Evolutionary conservation across 208 protist genomes (phyloP).

Genomic region (Trichomonas tenax): DNA sequence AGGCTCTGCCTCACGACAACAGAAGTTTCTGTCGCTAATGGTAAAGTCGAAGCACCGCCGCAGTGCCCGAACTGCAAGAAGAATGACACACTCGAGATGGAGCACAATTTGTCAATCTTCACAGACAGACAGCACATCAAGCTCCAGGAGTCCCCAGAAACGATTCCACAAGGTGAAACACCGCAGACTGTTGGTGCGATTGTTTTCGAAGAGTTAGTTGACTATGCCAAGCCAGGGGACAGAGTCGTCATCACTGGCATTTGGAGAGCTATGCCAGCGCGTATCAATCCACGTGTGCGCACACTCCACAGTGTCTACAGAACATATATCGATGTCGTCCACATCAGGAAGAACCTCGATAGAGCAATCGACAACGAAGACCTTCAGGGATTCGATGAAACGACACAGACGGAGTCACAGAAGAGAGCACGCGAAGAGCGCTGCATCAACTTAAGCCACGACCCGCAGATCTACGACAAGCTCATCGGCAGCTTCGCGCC

Average conservation of each 20-base stretch:
- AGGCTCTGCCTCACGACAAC: slow-evolving; percentile 63
- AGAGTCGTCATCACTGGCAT: slow-evolving; percentile 90
- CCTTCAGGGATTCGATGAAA: slow-evolving; percentile 28
- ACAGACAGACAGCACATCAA: slow-evolving; percentile 58
- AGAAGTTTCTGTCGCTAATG: slow-evolving; percentile 56
- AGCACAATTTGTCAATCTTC: slow-evolving; percentile 67
- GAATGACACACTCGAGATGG: slow-evolving; percentile 32
- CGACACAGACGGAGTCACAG: slow-evolving; percentile 16
- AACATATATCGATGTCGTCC: slow-evolving; percentile 83
- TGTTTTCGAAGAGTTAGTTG: slow-evolving; percentile 79
- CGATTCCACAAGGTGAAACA: slow-evolving; percentile 93
- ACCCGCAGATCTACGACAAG: slow-evolving; percentile 76
- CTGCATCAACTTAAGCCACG: slow-evolving; percentile 32
- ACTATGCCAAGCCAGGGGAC: slow-evolving; percentile 80
- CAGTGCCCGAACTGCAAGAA: background rate
- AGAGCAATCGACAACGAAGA: slow-evolving; percentile 21
- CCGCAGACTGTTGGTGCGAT: slow-evolving; percentile 84
- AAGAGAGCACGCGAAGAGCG: slow-evolving; percentile 26
- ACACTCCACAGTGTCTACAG: slow-evolving; percentile 69
- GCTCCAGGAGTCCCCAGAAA: slow-evolving; percentile 86
- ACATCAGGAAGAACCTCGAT: slow-evolving; percentile 52
- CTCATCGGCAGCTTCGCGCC: slow-evolving; percentile 78
- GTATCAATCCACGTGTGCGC: slow-evolving; percentile 71
- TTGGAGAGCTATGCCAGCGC: slow-evolving; percentile 59
- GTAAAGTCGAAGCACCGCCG: slow-evolving; percentile 75